Conservation (phyloP, 164 flowering plant species). For the Saururus chinensis region DNA sequence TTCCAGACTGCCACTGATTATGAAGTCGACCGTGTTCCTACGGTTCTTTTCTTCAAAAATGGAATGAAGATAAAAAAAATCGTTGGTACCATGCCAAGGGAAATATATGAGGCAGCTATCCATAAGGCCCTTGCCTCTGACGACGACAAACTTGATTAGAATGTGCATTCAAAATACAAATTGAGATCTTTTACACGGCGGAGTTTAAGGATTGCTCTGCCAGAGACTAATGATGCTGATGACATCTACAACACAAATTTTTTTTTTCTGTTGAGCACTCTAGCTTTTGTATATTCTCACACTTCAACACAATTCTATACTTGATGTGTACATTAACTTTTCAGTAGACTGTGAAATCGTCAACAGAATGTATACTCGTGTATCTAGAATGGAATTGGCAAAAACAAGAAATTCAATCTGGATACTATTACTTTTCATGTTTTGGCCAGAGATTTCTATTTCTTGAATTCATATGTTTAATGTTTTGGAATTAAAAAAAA, state of each 20-base stretch:
- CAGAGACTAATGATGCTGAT: not conserved
- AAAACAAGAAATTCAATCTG: too few relatives aligned
- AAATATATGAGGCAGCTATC: slow-evolving; percentile 59
- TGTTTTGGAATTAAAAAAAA: too few relatives aligned
- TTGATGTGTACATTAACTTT: not conserved
- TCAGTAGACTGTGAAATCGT: not conserved
- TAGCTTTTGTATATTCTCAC: not conserved
- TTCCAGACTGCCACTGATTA: slow-evolving; percentile 42
- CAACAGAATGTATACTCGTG: too few relatives aligned
- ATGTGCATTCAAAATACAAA: not conserved
- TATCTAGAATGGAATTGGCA: too few relatives aligned
- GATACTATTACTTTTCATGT: too few relatives aligned
- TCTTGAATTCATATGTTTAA: too few relatives aligned
- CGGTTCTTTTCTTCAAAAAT: slow-evolving; percentile 71
- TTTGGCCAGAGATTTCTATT: too few relatives aligned
- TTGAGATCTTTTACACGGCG: not conserved
- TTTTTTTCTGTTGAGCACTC: not conserved
- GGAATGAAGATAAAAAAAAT: slow-evolving; percentile 56
- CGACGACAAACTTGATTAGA: too few relatives aligned
- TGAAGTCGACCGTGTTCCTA: slow-evolving; percentile 72
- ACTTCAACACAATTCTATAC: not conserved
- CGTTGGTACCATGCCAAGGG: slow-evolving; percentile 88
- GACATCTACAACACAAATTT: not conserved
- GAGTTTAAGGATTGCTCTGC: too few relatives aligned
- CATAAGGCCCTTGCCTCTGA: slow-evolving; percentile 37